Conservation (phyloP, 768 basidiomycete species). For the Boletus pseudo-olivaceus region DNA sequence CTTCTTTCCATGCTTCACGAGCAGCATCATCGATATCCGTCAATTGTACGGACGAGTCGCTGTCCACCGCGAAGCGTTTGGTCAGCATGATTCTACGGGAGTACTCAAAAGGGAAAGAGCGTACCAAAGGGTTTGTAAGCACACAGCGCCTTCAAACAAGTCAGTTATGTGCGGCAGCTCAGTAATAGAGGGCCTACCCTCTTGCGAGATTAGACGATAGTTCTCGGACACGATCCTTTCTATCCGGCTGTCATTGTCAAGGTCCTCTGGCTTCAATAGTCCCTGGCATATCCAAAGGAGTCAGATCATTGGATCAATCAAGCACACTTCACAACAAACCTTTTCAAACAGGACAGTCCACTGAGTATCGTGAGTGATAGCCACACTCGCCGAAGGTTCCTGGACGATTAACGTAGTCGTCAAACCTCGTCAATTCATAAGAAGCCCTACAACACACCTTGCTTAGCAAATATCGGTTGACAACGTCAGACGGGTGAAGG, state of each 20-base stretch:
- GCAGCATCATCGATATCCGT: not conserved
- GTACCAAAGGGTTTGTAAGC: not conserved
- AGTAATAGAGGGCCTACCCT: not conserved
- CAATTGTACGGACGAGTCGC: constrained; percentile 6
- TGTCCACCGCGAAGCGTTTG: not conserved
- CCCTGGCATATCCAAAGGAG: not conserved
- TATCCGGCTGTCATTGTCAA: not conserved
- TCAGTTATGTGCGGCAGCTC: not conserved
- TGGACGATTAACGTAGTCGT: not conserved
- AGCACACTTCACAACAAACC: not conserved
- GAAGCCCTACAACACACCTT: not conserved
- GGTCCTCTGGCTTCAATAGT: constrained; percentile 1
- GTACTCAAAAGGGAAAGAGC: not conserved
- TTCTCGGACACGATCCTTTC: constrained; percentile 5
- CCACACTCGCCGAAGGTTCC: constrained; percentile 12
- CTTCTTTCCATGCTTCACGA: constrained; percentile 2
- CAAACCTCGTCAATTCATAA: not conserved
- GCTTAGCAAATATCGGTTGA: constrained; percentile 13
- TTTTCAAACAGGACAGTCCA: constrained; percentile 13
- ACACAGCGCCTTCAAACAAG: not conserved
- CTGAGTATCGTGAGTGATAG: constrained; percentile 12
- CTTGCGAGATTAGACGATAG: constrained; percentile 1
- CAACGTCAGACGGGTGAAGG: constrained; percentile 12
- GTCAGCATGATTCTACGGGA: not conserved
- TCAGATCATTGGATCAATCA: not conserved